These are phyloP conservation scores for Taiozyma sp. DNA, from an alignment of 1,139 yeast genomes.

Conservation along the genomic window DNA sequence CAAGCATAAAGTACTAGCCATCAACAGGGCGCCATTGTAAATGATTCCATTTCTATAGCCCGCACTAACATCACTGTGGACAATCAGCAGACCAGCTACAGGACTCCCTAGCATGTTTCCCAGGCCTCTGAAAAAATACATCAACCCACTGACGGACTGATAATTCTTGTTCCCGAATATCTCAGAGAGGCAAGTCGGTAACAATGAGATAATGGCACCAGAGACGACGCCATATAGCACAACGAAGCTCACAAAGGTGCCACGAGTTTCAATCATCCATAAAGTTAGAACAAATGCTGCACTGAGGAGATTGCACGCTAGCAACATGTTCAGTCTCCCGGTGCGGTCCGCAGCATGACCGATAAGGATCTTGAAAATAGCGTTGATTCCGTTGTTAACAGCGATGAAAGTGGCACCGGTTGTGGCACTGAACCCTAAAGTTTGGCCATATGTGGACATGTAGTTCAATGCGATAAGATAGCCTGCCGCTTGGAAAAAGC, in stretches of 20 bases:
- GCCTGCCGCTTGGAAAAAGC: constrained; percentile 36
- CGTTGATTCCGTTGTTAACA: constrained; percentile 37
- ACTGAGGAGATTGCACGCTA: constrained; percentile 32
- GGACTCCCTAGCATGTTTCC: constrained; percentile 33
- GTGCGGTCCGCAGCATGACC: constrained; percentile 34
- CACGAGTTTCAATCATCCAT: constrained; percentile 29
- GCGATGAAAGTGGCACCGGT: constrained; percentile 41
- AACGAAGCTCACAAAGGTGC: constrained; percentile 21
- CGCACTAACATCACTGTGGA: constrained; percentile 13
- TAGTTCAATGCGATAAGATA: constrained; percentile 36
- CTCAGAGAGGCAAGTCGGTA: constrained; percentile 45
- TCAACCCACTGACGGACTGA: constrained; percentile 20
- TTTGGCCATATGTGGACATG: constrained; percentile 37
- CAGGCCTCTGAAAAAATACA: constrained; percentile 31
- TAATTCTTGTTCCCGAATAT: constrained; percentile 23
- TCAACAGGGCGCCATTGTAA: constrained; percentile 27
- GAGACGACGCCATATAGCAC: constrained; percentile 47
- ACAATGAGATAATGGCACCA: constrained; percentile 39
- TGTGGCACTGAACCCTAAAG: constrained; percentile 31
- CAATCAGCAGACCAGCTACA: constrained; percentile 29
- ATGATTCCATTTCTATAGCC: constrained; percentile 26
- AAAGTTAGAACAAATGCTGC: constrained; percentile 30
- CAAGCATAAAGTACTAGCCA: constrained; percentile 22
- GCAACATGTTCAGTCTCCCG: constrained; percentile 36
- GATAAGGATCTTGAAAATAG: constrained; percentile 32